Evolutionary conservation across 352 stramenopile species (phyloP), one percentile per base, ranked within the genome.

Genomic region (Pythium dissimile): DNA sequence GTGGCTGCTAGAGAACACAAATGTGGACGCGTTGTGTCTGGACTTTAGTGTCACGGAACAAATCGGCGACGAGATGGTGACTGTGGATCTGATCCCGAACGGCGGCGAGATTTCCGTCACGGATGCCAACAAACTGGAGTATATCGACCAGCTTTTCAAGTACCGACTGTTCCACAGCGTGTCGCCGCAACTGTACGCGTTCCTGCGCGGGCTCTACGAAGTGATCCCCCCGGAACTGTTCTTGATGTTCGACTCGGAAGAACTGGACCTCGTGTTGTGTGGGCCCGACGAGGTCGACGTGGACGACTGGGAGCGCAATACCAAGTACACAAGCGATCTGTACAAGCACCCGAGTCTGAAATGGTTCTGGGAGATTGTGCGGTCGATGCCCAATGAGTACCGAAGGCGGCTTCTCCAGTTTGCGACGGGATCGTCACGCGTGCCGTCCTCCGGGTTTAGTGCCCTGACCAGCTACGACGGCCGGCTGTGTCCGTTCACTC

Each of bases 361-460:
- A 39, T 98, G 91, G 91, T 98, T 98, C 71, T 98, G 91, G 93
- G 85, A 97, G 49, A 76, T 96, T 30, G 45, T 77, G 11, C 49
- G 28, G 0, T 52, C 59, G 16, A 60, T 64, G 39, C n/a, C 55
- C 20, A 61, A 60, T 16, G 59, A 73, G 23, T 60, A 75, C 23
- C 45, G 67, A 11, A 49, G 59, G 45, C 61, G 54, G 5, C 27
- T 62, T 10, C 45, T 62, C 24, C 54, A 62, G 26, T 62, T 62
- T 32, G 44, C 54, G 21, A 78, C 70, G 3, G 70, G 70, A 9
- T 67, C 70, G 5, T 62, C 59, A 13, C 67, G 67, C 10, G 70
- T 75, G n/a, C 70, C 70, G 18, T 53, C 64, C 3, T 42, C 49
- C 13, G 66, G 66, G 9, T 73, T 73, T 26, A 57, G 43, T 32